Evolutionary conservation across 2,329 filamentous ascomycete species (phyloP).

Genomic region (Fusarium fracticaudum): DNA sequence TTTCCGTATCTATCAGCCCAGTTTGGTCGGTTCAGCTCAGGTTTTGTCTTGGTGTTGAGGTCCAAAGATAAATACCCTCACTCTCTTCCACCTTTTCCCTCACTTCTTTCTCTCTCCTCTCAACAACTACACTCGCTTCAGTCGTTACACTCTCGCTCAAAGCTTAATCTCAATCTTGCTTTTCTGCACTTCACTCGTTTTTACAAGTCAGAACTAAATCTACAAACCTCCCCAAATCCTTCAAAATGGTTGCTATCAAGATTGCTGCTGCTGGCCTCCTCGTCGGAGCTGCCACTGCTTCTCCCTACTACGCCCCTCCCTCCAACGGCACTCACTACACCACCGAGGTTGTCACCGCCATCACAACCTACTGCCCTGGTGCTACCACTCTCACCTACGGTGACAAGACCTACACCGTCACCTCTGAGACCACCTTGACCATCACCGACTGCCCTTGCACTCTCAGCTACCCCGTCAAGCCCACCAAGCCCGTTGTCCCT

Average conservation of each 20-base stretch:
- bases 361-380: conserved; percentile 77
- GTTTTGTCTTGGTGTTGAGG: neutral
- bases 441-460: conserved; percentile 79
- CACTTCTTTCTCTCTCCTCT: neutral
- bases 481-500: conserved; percentile 22
- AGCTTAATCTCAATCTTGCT: neutral
- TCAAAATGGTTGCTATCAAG: conserved; percentile 28
- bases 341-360: conserved; percentile 72
- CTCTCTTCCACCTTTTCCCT: neutral
- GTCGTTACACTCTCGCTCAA: conserved; percentile 23
- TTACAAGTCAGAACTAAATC: conserved; percentile 9
- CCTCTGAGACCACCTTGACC: conserved; percentile 74
- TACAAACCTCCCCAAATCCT: neutral
- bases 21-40: neutral
- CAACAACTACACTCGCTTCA: conserved; percentile 35
- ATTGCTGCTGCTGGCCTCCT: conserved; percentile 29
- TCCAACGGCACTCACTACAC: conserved; percentile 54
- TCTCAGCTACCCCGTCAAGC: conserved; percentile 64
- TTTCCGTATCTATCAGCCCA: conserved; percentile 1
- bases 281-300: conserved; percentile 25
- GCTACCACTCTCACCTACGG: conserved; percentile 72
- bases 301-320: conserved; percentile 8
- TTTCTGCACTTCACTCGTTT: conserved; percentile 28
- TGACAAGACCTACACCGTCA: conserved; percentile 74
- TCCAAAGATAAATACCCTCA: conserved; percentile 28